Evolutionary conservation across 2,329 filamentous ascomycete genomes (phyloP), one percentile per base, ranked within the genome.

Genomic region (Botryosphaeria dothidea): DNA sequence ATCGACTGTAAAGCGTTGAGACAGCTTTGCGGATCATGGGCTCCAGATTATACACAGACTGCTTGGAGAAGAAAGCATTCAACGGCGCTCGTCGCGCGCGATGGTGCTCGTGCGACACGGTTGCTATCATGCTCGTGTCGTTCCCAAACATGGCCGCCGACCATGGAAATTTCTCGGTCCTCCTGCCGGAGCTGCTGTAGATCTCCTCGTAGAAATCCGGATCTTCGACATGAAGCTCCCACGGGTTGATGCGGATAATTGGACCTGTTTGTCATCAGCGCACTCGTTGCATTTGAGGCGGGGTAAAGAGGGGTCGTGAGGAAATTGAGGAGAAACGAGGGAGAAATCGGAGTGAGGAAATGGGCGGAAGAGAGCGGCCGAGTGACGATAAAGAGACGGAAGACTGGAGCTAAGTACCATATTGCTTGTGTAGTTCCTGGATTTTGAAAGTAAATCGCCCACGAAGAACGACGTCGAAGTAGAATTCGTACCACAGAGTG

Each of bases 241-340:
- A 66, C 8, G 74, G 74, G 31, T 69, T 76, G 67, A 76, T 75
- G 36, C 74, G 73, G 3, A 77, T 69, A 11, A 77, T 73, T 1
- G 74, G 74, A 0, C 73, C 73, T 51, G 34, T 2, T 21, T 43
- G 31, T 21, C 13, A 25, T 56, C 36, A 51, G 41, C 11, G 6
- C 11, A 25, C 2, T 9, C 17, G 13, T 41, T 15, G 23, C 15
- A 11, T 27, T 19, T 11, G 34, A n/a, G 23, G 60, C 45, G 60
- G 45, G 58, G 56, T 23, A 57, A 29, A n/a, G 38, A 34, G 38
- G 25, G 25, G 56, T 3, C 6, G 1, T 9, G 19, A 41, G 21
- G 17, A 23, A n/a, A 11, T 13, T 60, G 58, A 62, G 58, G 43
- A 49, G 41, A 60, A 46, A 60, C 4, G 19, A 46, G 56, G 56